Conservation (phyloP, 2,329 filamentous ascomycete genomes). For the Penicillium glabrum region DNA sequence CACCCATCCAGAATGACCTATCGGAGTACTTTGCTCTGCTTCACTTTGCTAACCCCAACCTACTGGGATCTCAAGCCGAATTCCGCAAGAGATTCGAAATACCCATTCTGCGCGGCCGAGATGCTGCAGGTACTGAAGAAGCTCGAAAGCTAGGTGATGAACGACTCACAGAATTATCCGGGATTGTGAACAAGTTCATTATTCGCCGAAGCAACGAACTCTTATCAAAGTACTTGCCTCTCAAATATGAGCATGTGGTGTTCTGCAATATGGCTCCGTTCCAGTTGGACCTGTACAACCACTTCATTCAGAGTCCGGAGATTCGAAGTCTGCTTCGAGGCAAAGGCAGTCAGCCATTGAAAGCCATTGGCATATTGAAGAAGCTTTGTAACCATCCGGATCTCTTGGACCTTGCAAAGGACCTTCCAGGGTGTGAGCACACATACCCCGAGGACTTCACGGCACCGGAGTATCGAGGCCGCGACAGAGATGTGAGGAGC, state of each 20-base stretch:
- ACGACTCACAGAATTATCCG: conserved; percentile 75
- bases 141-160: conserved; percentile 83
- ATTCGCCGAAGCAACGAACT: conserved; percentile 98
- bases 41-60: conserved; percentile 92
- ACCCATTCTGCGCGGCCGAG: conserved; percentile 86
- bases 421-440: conserved; percentile 82
- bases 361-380: conserved; percentile 94
- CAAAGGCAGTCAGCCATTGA: conserved; percentile 92
- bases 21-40: conserved; percentile 96
- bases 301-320: conserved; percentile 93
- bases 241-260: conserved; percentile 99
- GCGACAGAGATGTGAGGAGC: conserved; percentile 87
- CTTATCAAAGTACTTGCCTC: conserved; percentile 90
- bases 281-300: conserved; percentile 90
- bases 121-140: conserved; percentile 81
- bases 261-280: conserved; percentile 95
- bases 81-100: conserved; percentile 94
- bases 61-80: conserved; percentile 83
- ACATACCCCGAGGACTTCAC: conserved; percentile 84
- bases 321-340: conserved; percentile 89
- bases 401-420: conserved; percentile 75
- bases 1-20: conserved; percentile 97
- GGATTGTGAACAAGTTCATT: conserved; percentile 95
- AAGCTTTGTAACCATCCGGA: conserved; percentile 99
- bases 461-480: conserved; percentile 79